These are phyloP conservation scores for Rubia occidens DNA, from an alignment of 305 asterid species.

Conservation along the genomic window DNA sequence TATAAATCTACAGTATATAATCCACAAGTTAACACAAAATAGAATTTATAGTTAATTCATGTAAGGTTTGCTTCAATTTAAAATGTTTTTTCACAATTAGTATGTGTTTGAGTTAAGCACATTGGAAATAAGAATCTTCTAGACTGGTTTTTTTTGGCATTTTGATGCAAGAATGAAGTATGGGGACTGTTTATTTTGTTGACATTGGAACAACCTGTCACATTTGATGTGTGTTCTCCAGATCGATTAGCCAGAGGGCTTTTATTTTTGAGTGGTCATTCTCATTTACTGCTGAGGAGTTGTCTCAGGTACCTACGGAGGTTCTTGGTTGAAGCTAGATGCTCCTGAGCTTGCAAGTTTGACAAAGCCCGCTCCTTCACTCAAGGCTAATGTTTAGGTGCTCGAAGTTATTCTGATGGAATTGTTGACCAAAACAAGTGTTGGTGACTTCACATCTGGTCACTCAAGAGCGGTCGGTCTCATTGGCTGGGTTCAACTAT, in stretches of 20 bases:
- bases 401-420: slow-evolving; percentile 92
- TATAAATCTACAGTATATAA: too few species aligned
- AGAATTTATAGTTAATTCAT: too few species aligned
- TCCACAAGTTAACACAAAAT: too few species aligned
- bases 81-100: too few species aligned
- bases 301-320: slow-evolving; percentile 95
- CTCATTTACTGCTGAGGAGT: slow-evolving; percentile 70
- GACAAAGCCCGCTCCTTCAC: slow-evolving; percentile 60
- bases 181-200: too few species aligned
- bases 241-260: slow-evolving; percentile 86
- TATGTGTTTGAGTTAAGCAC: too few species aligned
- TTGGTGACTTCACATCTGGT: slow-evolving; percentile 87
- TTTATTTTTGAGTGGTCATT: slow-evolving; percentile 65
- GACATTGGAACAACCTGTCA: slow-evolving; percentile 51
- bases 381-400: slow-evolving; percentile 78
- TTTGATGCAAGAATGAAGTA: too few species aligned
- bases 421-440: slow-evolving; percentile 75
- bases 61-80: too few species aligned
- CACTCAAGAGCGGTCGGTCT: slow-evolving; percentile 88
- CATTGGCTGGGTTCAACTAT: slow-evolving; percentile 78
- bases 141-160: too few species aligned
- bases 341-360: slow-evolving; percentile 80
- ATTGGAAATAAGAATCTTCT: too few species aligned
- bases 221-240: slow-evolving; percentile 74
- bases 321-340: slow-evolving; percentile 94